phyloP scores from a whole-genome alignment of 139 green algal genomes.

The Coelastrella sp. region DNA sequence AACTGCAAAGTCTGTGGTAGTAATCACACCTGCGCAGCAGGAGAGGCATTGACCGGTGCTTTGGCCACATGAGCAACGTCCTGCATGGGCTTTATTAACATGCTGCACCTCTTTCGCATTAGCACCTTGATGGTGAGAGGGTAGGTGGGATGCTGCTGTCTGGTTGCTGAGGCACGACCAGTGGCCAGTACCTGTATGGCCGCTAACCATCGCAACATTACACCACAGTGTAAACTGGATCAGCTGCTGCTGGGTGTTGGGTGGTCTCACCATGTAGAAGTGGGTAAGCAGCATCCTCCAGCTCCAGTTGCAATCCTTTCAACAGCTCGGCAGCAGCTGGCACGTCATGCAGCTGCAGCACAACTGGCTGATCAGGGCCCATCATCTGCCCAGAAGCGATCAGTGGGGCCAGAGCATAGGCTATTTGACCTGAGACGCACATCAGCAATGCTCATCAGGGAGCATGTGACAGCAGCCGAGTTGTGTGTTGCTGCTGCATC shows the following conservation, averaged over 20 bases:
- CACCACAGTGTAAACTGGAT: too few relatives aligned
- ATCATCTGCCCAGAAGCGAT: conserved; percentile 25
- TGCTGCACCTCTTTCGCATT: too few relatives aligned
- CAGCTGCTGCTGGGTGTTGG: too few relatives aligned
- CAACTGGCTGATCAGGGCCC: conserved; percentile 8
- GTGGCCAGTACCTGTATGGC: too few relatives aligned
- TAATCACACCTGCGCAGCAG: neutral
- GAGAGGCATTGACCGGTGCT: neutral
- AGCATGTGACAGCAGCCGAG: neutral
- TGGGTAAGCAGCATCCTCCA: conserved; percentile 23
- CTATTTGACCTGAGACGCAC: conserved; percentile 4
- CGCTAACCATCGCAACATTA: too few relatives aligned
- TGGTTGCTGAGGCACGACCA: too few relatives aligned
- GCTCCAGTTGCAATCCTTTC: conserved; percentile 21
- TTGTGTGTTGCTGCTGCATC: too few relatives aligned
- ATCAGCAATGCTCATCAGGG: neutral
- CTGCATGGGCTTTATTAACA: neutral
- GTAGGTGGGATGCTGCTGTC: too few relatives aligned
- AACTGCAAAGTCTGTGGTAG: conserved; percentile 32
- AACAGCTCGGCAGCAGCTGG: conserved; percentile 12
- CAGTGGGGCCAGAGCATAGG: conserved; percentile 18
- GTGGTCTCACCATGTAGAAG: neutral
- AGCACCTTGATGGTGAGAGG: too few relatives aligned
- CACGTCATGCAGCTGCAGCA: conserved; percentile 33
- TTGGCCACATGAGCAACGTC: neutral